These are phyloP conservation scores for Yamadazyma taylorii DNA, from an alignment of 1,139 yeast species.

Conservation along the genomic window DNA sequence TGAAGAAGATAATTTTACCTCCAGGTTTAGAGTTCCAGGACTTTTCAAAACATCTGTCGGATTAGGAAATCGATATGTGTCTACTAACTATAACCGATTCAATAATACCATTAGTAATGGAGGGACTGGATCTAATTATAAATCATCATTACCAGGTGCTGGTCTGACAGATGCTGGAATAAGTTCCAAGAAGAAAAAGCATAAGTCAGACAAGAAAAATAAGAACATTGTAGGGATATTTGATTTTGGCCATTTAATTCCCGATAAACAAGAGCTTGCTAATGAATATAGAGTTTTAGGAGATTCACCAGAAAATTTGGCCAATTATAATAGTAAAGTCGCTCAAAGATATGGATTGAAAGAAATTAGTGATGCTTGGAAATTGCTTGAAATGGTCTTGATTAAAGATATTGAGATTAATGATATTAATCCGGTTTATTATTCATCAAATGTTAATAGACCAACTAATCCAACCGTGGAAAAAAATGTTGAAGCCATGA, in stretches of 20 bases:
- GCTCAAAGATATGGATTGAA: constrained; percentile 63
- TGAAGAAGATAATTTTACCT: constrained; percentile 44
- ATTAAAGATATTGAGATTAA: constrained; percentile 28
- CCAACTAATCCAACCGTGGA: constrained; percentile 12
- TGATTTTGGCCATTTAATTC: constrained; percentile 71
- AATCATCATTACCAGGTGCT: constrained; percentile 16
- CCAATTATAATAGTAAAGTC: constrained; percentile 68
- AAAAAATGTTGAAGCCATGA: constrained; percentile 19
- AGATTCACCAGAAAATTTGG: constrained; percentile 61
- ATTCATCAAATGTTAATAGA: constrained; percentile 8
- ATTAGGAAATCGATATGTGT: constrained; percentile 31
- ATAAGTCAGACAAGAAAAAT: constrained; percentile 22
- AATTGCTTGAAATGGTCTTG: constrained; percentile 51
- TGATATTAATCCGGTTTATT: constrained; percentile 16
- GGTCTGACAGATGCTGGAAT: constrained; percentile 15
- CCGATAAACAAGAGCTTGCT: constrained; percentile 77
- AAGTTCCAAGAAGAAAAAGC: constrained; percentile 14
- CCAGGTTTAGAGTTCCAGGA: constrained; percentile 47
- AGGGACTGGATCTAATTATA: constrained; percentile 19
- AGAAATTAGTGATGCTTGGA: constrained; percentile 80
- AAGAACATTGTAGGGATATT: constrained; percentile 60
- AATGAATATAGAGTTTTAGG: constrained; percentile 73
- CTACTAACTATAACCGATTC: constrained; percentile 6
- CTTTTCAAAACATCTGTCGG: constrained; percentile 43
- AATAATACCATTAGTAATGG: constrained; percentile 23